phyloP scores from a whole-genome alignment of 2,329 filamentous ascomycete species.

The Colletotrichum euphorbiae region DNA sequence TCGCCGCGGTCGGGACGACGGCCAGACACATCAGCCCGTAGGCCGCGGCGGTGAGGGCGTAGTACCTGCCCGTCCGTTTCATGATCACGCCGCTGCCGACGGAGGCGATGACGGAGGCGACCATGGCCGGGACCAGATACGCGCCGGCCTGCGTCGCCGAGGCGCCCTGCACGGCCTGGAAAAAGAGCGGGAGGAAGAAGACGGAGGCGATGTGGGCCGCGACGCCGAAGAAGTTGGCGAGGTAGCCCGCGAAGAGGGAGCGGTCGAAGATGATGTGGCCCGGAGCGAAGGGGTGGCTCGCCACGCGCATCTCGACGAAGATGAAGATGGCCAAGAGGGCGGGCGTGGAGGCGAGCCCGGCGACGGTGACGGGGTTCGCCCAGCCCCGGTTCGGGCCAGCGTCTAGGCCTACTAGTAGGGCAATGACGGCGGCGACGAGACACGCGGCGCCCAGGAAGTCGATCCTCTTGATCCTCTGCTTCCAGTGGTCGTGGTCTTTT shows the following conservation, averaged over 20 bases:
- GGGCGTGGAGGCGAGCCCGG: slow-evolving; percentile 65
- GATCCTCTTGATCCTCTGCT: slow-evolving; percentile 72
- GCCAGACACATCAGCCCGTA: slow-evolving; percentile 67
- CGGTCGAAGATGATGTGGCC: slow-evolving; percentile 78
- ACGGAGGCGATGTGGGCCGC: slow-evolving; percentile 66
- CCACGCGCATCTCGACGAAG: slow-evolving; percentile 74
- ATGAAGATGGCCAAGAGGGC: slow-evolving; percentile 75
- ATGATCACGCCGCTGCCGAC: slow-evolving; percentile 75
- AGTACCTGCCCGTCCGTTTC: slow-evolving; percentile 77
- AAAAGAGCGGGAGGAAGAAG: slow-evolving; percentile 83
- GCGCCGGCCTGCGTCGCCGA: slow-evolving; percentile 73
- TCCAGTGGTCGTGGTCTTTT: slow-evolving; percentile 70
- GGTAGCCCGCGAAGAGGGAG: slow-evolving; percentile 74
- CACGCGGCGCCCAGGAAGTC: slow-evolving; percentile 79
- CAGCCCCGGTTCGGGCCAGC: slow-evolving; percentile 79
- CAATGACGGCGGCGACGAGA: slow-evolving; percentile 73
- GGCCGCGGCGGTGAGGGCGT: slow-evolving; percentile 71
- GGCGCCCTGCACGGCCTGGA: slow-evolving; percentile 76
- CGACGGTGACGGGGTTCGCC: slow-evolving; percentile 67
- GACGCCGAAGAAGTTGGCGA: slow-evolving; percentile 79
- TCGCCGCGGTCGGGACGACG: slow-evolving; percentile 66
- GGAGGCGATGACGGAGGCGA: slow-evolving; percentile 71
- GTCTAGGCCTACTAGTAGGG: slow-evolving; percentile 77
- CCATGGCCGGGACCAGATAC: slow-evolving; percentile 74
- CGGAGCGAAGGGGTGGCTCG: slow-evolving; percentile 79